Evolutionary conservation across 495 filamentous ascomycete genomes (phyloP).

Genomic region (Xylaria grammica): DNA sequence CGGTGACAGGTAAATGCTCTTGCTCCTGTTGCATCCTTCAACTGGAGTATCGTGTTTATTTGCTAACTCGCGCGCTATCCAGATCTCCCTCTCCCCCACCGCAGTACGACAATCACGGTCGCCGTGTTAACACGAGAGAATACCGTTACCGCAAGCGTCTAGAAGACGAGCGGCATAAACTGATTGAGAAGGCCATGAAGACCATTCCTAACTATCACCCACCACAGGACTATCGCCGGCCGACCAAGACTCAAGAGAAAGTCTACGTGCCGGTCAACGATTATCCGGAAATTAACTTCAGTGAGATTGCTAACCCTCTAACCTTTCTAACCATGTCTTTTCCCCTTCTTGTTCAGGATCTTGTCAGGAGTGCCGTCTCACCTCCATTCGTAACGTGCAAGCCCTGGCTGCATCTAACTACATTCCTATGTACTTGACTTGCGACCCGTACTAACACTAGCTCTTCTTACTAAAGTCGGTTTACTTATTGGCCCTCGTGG

Average conservation of each 20-base stretch:
- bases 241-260: conserved; percentile 99
- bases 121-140: conserved; percentile 97
- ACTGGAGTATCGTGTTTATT: no score
- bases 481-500: conserved; percentile 99
- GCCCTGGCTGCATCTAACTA: conserved; percentile 44
- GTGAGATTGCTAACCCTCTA: conserved; percentile 99
- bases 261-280: conserved; percentile 99
- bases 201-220: conserved; percentile 98
- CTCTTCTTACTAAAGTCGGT: conserved; percentile 92
- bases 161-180: conserved; percentile 97
- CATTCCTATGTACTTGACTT: conserved; percentile 35
- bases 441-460: conserved; percentile 84
- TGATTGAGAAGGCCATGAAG: conserved; percentile 98
- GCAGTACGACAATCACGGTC: conserved; percentile 98
- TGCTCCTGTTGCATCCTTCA: no score
- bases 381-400: conserved; percentile 35
- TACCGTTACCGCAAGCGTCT: conserved; percentile 96
- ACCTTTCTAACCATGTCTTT: conserved; percentile 70
- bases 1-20: conserved; percentile 90
- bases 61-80: conserved; percentile 15
- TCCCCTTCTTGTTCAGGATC: conserved; percentile 47
- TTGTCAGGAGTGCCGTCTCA: conserved; percentile 38
- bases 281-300: conserved; percentile 99
- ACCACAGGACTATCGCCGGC: conserved; percentile 94
- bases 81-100: conserved; percentile 95